A percentile compares a stretch with the other conserved stretches of the same genome.
Evolutionary conservation across 148 eudicot species (phyloP).

Genomic region (Camellia granthamiana): DNA sequence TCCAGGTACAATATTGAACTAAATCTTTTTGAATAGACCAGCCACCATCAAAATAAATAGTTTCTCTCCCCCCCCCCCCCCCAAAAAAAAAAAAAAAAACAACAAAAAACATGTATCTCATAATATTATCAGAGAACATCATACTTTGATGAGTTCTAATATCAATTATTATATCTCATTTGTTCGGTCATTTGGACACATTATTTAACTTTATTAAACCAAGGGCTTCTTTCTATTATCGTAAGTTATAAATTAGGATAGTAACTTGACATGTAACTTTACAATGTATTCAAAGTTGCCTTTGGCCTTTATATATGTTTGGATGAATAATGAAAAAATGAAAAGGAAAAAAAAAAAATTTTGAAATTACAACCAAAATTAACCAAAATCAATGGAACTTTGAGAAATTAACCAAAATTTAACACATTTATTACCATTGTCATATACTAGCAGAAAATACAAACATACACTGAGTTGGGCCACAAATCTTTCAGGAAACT

Average conservation of each 20-base stretch:
- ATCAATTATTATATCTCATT: background rate
- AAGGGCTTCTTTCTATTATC: background rate
- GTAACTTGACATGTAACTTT: background rate
- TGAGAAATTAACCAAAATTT: background rate
- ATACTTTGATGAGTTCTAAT: background rate
- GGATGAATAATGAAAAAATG: background rate
- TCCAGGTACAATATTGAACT: too few species aligned
- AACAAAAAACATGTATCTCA: background rate
- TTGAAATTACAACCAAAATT: too few species aligned
- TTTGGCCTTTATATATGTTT: background rate
- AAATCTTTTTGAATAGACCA: background rate
- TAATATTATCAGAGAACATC: background rate
- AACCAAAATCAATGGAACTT: background rate
- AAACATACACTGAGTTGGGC: constrained; percentile 64
- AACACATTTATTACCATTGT: background rate
- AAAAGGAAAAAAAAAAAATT: background rate
- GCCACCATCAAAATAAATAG: background rate
- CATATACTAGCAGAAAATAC: background rate
- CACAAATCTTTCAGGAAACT: constrained; percentile 86
- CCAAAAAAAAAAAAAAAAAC: background rate
- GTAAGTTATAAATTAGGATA: background rate
- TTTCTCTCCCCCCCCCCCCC: background rate
- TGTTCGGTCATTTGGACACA: background rate
- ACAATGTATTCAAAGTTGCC: background rate
- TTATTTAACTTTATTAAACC: background rate